A percentile compares a stretch with the other conserved stretches of the same genome.
These are phyloP conservation scores for Aureobasidium sp. DNA, from an alignment of 2,329 filamentous ascomycete genomes.

Conservation along the genomic window DNA sequence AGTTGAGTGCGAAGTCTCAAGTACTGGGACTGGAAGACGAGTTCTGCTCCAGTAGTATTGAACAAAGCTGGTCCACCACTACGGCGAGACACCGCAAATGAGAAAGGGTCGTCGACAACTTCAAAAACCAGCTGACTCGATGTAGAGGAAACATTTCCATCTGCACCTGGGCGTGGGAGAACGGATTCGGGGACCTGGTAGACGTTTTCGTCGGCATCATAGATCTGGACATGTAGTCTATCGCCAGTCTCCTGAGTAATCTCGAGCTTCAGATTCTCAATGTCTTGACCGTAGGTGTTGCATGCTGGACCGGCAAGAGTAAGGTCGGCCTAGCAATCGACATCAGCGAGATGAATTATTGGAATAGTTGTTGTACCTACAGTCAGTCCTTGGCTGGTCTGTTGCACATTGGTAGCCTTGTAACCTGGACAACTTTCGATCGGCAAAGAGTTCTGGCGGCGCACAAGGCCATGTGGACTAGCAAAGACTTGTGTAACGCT, in stretches of 20 bases:
- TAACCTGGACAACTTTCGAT: slow-evolving; percentile 55
- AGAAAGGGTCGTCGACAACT: slow-evolving; percentile 52
- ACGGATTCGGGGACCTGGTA: slow-evolving; percentile 68
- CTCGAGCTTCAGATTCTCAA: slow-evolving; percentile 46
- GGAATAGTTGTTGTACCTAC: slow-evolving; percentile 26
- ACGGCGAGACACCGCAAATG: slow-evolving; percentile 55
- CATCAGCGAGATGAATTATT: slow-evolving; percentile 7
- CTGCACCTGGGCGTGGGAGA: slow-evolving; percentile 49
- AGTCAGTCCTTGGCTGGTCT: slow-evolving; percentile 46
- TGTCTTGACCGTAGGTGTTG: slow-evolving; percentile 51
- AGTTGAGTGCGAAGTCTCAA: slow-evolving; percentile 63
- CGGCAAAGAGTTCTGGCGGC: slow-evolving; percentile 9
- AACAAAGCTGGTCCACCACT: slow-evolving; percentile 54
- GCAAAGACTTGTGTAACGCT: neutral
- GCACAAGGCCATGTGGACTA: slow-evolving; percentile 5
- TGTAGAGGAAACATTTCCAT: slow-evolving; percentile 18
- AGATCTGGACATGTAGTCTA: slow-evolving; percentile 67
- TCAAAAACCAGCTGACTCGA: slow-evolving; percentile 37
- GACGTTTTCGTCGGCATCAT: slow-evolving; percentile 59
- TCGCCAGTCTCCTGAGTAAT: slow-evolving; percentile 53
- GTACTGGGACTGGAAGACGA: slow-evolving; percentile 75
- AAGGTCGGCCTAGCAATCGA: slow-evolving; percentile 42
- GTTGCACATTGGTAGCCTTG: slow-evolving; percentile 50
- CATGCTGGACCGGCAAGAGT: slow-evolving; percentile 58
- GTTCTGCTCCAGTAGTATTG: slow-evolving; percentile 55